Conservation (phyloP, 192 early-diverging fungal species). For the Rhizoclosmatium sp. region DNA sequence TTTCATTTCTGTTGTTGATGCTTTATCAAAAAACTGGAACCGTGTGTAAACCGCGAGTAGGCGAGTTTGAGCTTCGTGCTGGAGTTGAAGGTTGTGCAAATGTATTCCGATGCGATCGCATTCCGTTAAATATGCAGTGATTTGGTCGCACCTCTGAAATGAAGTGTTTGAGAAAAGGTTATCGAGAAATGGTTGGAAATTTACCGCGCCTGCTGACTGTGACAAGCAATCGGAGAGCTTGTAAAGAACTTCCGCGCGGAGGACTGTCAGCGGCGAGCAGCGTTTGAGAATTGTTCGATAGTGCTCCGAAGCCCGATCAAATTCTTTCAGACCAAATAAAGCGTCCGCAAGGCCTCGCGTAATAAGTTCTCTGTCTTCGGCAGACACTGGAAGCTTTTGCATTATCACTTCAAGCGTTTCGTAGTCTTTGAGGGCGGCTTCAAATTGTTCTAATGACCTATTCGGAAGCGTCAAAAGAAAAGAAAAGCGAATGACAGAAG, state of each 20-base stretch:
- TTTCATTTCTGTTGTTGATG: background rate
- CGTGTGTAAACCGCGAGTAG: constrained; percentile 1
- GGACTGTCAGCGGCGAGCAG: constrained; percentile 2
- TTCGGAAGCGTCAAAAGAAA: background rate
- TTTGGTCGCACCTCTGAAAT: constrained; percentile 5
- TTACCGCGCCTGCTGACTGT: background rate
- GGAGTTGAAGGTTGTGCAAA: constrained; percentile 5
- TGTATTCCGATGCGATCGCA: constrained; percentile 34
- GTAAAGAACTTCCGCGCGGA: constrained; percentile 23
- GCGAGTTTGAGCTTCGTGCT: constrained; percentile 19
- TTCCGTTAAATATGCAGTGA: constrained; percentile 12
- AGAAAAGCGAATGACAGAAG: background rate
- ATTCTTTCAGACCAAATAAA: background rate
- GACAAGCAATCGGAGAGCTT: constrained; percentile 16
- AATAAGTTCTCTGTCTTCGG: constrained; percentile 5
- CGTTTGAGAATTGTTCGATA: constrained; percentile 5
- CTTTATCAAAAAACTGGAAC: constrained; percentile 15
- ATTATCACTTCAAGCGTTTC: constrained; percentile 5
- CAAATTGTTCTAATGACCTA: background rate
- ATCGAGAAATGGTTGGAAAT: background rate
- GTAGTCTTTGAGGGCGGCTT: constrained; percentile 19
- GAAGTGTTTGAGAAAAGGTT: background rate
- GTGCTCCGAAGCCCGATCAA: background rate
- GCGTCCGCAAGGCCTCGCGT: constrained; percentile 21
- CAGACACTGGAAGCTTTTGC: background rate